Evolutionary conservation across 352 stramenopile species (phyloP).

Genomic region (Thraustotheca clavata): DNA sequence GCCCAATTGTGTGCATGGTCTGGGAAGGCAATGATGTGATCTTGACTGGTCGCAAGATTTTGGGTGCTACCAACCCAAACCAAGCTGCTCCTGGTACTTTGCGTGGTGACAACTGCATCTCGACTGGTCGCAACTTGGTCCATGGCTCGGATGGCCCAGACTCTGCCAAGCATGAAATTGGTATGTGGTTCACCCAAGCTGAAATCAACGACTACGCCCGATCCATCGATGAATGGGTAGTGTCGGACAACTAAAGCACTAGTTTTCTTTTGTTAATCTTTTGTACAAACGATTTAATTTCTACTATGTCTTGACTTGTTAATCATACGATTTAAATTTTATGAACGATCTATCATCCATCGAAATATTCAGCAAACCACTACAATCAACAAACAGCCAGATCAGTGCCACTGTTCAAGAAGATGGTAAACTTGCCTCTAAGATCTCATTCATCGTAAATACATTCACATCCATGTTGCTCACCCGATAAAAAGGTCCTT

Average conservation of each 20-base stretch:
- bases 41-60: constrained; percentile 91
- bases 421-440: too few relatives aligned
- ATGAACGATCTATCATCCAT: not conserved
- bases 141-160: constrained; percentile 90
- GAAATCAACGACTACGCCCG: constrained; percentile 89
- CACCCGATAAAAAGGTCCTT: not conserved
- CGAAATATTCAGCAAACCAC: not conserved
- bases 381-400: constrained; percentile 16
- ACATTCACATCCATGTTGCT: not conserved
- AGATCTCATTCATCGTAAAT: not conserved
- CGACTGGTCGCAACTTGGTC: constrained; percentile 87
- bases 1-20: constrained; percentile 94
- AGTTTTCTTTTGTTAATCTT: not conserved
- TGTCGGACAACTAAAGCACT: constrained; percentile 73
- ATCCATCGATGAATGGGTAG: constrained; percentile 80
- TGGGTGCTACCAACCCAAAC: constrained; percentile 93
- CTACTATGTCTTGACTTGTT: too few relatives aligned
- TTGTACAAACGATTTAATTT: not conserved
- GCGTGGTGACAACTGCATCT: constrained; percentile 91
- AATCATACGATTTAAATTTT: not conserved
- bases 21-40: constrained; percentile 92
- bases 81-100: constrained; percentile 90
- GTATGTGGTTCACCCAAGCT: constrained; percentile 90
- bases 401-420: too few relatives aligned
- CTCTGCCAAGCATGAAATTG: constrained; percentile 88